Evolutionary conservation across 805 yeast genomes (phyloP), one percentile per base, ranked within the genome.

Genomic region (Lipomyces chichibuensis): DNA sequence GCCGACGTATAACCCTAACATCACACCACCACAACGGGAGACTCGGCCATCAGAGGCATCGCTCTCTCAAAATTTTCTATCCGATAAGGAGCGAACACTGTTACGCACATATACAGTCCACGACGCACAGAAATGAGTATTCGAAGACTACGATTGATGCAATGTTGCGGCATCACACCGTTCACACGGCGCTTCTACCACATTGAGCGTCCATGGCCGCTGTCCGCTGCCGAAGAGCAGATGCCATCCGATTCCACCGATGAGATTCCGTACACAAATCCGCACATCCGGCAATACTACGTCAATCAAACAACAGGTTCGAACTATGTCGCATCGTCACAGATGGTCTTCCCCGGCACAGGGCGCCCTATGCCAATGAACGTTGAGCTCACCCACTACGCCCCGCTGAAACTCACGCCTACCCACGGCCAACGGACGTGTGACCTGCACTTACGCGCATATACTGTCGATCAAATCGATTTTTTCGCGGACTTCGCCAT

Each of bases 401-500:
- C 91, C 43, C 98, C 98, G 1, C 75, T 92, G 69, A 86, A 85
- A 74, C 86, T 88, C 66, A 84, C 87, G 53, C 80, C 84, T 37
- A 86, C 86, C 37, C 85, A 90, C 73, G 93, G 95, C 3, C 87
- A 91, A 76, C 80, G 87, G 66, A 92, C 89, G 25, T 96, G 96
- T n/a, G 89, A 86, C 69, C 75, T 94, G 55, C 86, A 86, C 57
- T 83, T 94, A 72, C 85, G 89, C 71, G 69, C 78, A 3, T 88
- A 85, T 77, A 90, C 88, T 66, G 83, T 85, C 63, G 86, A 86
- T 66, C 89, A 88, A 73, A 77, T 94, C 69, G 90, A 89, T 58
- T 85, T 93, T 71, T 88, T 88, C 70, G 83, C 90, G 35, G 96
- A 94, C 78, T 95, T 95, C 78, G 91, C 95, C 2, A 81, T 90